These are phyloP conservation scores for Dioscorea zingiberensis DNA, from an alignment of 106 monocot genomes.

Conservation along the genomic window DNA sequence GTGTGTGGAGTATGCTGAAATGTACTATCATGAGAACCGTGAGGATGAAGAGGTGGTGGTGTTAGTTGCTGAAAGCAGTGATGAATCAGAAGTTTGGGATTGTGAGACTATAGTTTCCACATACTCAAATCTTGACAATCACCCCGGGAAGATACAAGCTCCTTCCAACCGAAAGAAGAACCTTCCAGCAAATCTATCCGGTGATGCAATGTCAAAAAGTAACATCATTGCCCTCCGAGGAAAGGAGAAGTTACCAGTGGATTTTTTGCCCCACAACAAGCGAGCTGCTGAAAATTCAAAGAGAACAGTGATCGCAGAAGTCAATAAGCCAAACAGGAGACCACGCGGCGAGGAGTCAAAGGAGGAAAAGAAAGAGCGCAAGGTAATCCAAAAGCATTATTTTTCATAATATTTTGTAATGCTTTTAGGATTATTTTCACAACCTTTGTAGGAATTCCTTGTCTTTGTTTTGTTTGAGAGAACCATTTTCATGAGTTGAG, in stretches of 20 bases:
- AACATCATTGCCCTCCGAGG: constrained; percentile 71
- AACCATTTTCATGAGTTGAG: not conserved
- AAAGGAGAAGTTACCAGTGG: constrained; percentile 76
- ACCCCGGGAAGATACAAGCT: constrained; percentile 82
- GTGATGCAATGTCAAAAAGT: constrained; percentile 20
- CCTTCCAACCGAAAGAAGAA: constrained; percentile 49
- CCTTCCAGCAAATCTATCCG: constrained; percentile 20
- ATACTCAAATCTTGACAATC: constrained; percentile 88
- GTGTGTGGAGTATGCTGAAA: constrained; percentile 83
- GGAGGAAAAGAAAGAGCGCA: constrained; percentile 93
- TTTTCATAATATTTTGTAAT: not conserved
- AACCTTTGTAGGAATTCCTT: not conserved
- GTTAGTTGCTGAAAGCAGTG: constrained; percentile 66
- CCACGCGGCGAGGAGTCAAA: constrained; percentile 60
- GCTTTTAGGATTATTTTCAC: not conserved
- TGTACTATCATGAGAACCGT: constrained; percentile 48
- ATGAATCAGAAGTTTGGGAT: constrained; percentile 90
- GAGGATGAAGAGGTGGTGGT: constrained; percentile 44
- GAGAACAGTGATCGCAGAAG: constrained; percentile 11
- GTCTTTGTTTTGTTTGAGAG: not conserved
- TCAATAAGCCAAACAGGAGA: constrained; percentile 26
- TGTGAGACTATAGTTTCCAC: constrained; percentile 94
- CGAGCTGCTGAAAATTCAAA: constrained; percentile 45
- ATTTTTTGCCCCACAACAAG: constrained; percentile 58
- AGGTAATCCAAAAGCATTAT: constrained; percentile 43